Base-by-base conservation (phyloP, 2,329 filamentous ascomycete genomes). In the Gnomoniopsis smithogilvyi region DNA sequence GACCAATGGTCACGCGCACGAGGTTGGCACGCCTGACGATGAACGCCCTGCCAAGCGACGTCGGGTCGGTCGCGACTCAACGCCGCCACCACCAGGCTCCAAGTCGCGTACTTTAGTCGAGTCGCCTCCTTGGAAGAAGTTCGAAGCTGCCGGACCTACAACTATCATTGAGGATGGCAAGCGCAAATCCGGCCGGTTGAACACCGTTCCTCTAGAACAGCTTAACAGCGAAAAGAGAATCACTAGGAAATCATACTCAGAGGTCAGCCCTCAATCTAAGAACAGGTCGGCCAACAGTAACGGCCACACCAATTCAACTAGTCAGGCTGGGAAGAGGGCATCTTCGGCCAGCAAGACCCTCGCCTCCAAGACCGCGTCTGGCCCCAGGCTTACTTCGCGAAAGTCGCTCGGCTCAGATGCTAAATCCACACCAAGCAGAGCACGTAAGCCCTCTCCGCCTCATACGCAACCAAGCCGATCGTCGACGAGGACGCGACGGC, bases 121-220 rank as follows among this genome's bases (percentile, higher is more conserved):
- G 61, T 98, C 94, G 63, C 95, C 95, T 64, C 95, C 95, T 22
- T 99, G 95, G 95, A 98, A 95, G 78, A 91, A 86, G 68, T 83
- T 90, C 63, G 83, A 83, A 60, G 91, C 90, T 45, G 90, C 96
- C 30, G 95, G 95, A 0, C 95, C 95, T 22, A 95, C 94, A 3
- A 89, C 90, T 0, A 93, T 96, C 70, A 83, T 89, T 49, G 84
- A 82, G 76, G 90, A 82, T 83, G 91, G 90, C 51, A 82, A 82
- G 63, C 81, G 86, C 61, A 88, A 86, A 68, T 89, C 86, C 22
- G 85, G 85, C 45, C 81, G 86, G 62, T 84, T 85, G 67, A 88
- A 89, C 68, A 70, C 71, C 2, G 67, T 85, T 15, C 82, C 83
- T 19, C 62, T 81, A 33, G 82, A 86, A 62, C 66, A 82, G 46